phyloP scores from a whole-genome alignment of 306 rosid species.

The Delonix regia region DNA sequence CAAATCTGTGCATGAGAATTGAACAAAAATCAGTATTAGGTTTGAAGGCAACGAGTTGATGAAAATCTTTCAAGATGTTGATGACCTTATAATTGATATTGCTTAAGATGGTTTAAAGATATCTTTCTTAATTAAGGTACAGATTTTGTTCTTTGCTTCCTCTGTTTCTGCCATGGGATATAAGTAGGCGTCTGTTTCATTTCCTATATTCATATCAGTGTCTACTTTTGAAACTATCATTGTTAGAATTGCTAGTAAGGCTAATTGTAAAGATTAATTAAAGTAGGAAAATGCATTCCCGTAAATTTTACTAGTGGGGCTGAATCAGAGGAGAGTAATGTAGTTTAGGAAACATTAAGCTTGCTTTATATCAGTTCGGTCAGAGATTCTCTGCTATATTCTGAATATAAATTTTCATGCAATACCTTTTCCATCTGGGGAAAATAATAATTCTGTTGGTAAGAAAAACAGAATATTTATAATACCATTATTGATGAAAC shows the following conservation, averaged over 20 bases:
- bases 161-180: constrained; percentile 17
- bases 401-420: neutral
- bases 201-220: too few species aligned
- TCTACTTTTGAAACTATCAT: too few species aligned
- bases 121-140: neutral
- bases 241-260: too few species aligned
- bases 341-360: too few species aligned
- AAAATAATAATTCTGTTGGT: neutral
- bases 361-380: neutral
- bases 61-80: neutral
- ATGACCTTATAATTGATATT: neutral
- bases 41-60: neutral
- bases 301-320: too few species aligned
- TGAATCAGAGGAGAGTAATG: too few species aligned
- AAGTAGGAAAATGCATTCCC: too few species aligned
- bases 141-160: neutral
- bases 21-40: neutral
- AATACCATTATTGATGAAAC: constrained; percentile 4
- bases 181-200: neutral
- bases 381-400: neutral
- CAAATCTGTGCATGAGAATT: constrained; percentile 54
- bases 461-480: neutral
- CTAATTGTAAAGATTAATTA: too few species aligned
- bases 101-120: neutral
- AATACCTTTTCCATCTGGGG: neutral